Evolutionary conservation across 202 grass and related monocot species (phyloP), one percentile per base, ranked within the genome.

Genomic region (Schoenoplectus triqueter): DNA sequence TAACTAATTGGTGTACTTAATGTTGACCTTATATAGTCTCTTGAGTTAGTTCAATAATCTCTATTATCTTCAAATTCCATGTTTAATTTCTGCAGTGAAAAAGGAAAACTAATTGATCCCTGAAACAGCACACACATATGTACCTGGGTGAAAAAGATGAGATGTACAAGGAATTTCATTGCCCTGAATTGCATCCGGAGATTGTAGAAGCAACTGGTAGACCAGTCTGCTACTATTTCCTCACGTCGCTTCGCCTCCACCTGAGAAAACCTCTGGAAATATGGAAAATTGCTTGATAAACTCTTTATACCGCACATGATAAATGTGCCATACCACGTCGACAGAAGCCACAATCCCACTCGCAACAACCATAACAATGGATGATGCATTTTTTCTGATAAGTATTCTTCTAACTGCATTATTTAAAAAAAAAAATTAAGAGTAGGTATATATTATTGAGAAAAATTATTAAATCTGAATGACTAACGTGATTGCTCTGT

Each of bases 311-410:
- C 85, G 2, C 88, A 90, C n/a, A 90, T 2, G 6, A 78, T 5
- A 41, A 90, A 90, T 11, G 88, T 90, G 11, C 88, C 88, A 65
- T 90, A 90, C 88, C 85, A 90, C 0, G 88, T 90, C 13, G 88
- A 87, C 17, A 90, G 45, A 15, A 86, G 22, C 88, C 88, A 90
- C 73, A 90, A 57, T 5, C 11, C 54, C 11, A 81, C 1, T 40
- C 73, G 72, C 6, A 87, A n/a, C 20, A 84, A 20, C 73, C 88
- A 64, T 9, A 84, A 13, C 44, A 48, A 31, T 3, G 73, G 52
- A 56, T 90, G 88, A 1, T 47, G 65, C 46, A 90, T 17, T 39
- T 80, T 83, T 2, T 78, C 85, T 0, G 51, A 51, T 10, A 90
- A 4, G 17, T 84, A 69, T 66, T 9, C 55, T 80, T 81, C 85